Evolutionary conservation across 768 basidiomycete species (phyloP).

Genomic region (Amanita rubescens): DNA sequence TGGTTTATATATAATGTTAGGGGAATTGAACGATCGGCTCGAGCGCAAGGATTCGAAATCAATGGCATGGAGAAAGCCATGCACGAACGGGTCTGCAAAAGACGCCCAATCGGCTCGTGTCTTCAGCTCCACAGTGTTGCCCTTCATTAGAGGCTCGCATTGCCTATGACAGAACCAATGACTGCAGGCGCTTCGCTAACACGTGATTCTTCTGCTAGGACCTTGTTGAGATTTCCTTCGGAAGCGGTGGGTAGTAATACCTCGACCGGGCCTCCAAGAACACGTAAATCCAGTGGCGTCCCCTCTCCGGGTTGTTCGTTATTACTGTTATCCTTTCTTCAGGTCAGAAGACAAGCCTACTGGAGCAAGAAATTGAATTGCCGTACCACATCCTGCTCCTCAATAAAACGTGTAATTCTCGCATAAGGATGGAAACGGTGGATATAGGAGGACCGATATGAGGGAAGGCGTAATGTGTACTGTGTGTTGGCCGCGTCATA

Average conservation of each 20-base stretch:
- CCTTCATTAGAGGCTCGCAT: not conserved
- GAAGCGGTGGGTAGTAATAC: not conserved
- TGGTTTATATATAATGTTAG: too few species aligned
- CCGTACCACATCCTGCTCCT: not conserved
- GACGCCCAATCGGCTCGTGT: not conserved
- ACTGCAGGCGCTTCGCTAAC: not conserved
- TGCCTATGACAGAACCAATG: not conserved
- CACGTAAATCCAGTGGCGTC: not conserved
- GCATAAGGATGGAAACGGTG: constrained; percentile 1
- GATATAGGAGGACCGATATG: constrained; percentile 1
- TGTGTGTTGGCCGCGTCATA: not conserved
- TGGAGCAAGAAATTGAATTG: not conserved
- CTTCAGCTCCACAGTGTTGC: not conserved
- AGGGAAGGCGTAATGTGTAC: not conserved
- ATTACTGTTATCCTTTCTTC: not conserved
- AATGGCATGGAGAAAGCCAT: too few species aligned
- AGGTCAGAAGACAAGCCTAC: not conserved
- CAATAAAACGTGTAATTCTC: not conserved
- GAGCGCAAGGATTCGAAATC: too few species aligned
- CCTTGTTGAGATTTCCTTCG: not conserved
- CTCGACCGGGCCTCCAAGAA: not conserved
- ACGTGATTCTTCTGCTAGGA: not conserved
- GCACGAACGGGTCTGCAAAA: not conserved
- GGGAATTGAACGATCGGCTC: not conserved
- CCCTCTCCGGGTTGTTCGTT: not conserved